Percentiles rank a stretch among this genome's conserved stretches.
These are phyloP conservation scores for Kalanchoe fedtschenkoi DNA, from an alignment of 164 flowering plant species.

Conservation along the genomic window DNA sequence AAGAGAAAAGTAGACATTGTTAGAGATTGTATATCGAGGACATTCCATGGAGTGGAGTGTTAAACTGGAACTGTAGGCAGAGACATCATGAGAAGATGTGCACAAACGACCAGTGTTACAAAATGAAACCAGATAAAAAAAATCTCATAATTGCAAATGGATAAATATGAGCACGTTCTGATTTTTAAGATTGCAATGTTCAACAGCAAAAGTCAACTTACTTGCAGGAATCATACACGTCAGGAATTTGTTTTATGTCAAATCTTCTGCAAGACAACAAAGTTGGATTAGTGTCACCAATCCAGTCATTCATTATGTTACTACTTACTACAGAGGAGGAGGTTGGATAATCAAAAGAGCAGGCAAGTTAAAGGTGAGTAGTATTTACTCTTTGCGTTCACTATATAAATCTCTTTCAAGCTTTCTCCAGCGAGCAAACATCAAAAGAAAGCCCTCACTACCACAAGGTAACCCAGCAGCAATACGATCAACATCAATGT, in stretches of 20 bases:
- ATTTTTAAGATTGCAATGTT: background rate
- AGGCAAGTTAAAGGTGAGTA: background rate
- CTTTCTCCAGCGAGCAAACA: conserved; percentile 99
- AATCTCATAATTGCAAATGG: background rate
- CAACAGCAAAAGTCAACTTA: conserved; percentile 31
- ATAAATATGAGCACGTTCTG: background rate
- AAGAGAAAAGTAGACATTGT: too few relatives aligned
- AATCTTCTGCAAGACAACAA: conserved; percentile 57
- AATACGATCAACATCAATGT: conserved; percentile 84
- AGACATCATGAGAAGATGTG: too few relatives aligned
- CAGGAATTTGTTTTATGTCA: conserved; percentile 97
- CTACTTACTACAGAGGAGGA: background rate
- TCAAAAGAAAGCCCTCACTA: conserved; percentile 94
- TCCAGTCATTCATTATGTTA: background rate
- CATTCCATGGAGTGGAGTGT: too few relatives aligned
- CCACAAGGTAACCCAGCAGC: conserved; percentile 99
- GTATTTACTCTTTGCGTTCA: conserved; percentile 85
- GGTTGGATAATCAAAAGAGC: background rate
- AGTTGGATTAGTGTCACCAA: background rate
- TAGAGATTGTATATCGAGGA: too few relatives aligned
- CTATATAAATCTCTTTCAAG: conserved; percentile 94
- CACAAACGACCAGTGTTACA: too few relatives aligned
- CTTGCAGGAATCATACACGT: conserved; percentile 99
- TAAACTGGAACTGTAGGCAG: too few relatives aligned
- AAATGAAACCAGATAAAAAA: too few relatives aligned